Conservation (phyloP, 768 basidiomycete species). For the Kwoniella newhampshirensis region DNA sequence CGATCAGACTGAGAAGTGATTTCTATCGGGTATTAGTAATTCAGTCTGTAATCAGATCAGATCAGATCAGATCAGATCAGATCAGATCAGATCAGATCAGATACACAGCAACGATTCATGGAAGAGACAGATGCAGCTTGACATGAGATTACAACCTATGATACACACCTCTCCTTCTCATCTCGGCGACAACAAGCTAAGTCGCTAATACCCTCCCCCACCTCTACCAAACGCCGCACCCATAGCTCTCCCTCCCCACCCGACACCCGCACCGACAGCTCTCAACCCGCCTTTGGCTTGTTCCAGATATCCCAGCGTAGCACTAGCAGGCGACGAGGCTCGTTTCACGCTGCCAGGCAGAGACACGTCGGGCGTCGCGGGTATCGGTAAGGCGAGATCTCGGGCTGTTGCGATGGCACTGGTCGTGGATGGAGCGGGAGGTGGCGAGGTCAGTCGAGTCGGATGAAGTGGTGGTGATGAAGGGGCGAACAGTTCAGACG, state of each 20-base stretch:
- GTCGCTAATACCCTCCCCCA: constrained; percentile 3
- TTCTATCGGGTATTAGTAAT: too few relatives aligned
- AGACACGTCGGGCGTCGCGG: constrained; percentile 2
- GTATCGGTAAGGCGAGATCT: constrained; percentile 2
- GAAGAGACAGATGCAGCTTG: too few relatives aligned
- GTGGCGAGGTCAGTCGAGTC: constrained; percentile 33
- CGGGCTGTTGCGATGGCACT: constrained; percentile 11
- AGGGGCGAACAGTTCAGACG: constrained; percentile 40
- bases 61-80: too few relatives aligned
- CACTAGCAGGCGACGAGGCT: constrained; percentile 20
- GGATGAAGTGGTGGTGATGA: constrained; percentile 29
- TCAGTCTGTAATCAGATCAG: too few relatives aligned
- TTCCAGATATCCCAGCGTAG: constrained; percentile 42
- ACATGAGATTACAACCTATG: too few relatives aligned
- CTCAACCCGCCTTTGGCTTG: constrained; percentile 48
- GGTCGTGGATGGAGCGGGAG: constrained; percentile 21
- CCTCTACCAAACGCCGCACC: constrained; percentile 20
- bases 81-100: too few relatives aligned
- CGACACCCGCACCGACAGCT: constrained; percentile 42
- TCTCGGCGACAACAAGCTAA: too few relatives aligned
- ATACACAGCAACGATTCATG: too few relatives aligned
- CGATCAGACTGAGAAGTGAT: too few relatives aligned
- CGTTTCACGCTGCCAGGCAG: constrained; percentile 8
- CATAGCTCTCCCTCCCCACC: constrained; percentile 40
- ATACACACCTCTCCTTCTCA: too few relatives aligned